Percentiles rank a stretch among this genome's conserved stretches.
Evolutionary conservation across 2,329 filamentous ascomycete genomes (phyloP).

Genomic region (Arthrobotrys sphaeroides): DNA sequence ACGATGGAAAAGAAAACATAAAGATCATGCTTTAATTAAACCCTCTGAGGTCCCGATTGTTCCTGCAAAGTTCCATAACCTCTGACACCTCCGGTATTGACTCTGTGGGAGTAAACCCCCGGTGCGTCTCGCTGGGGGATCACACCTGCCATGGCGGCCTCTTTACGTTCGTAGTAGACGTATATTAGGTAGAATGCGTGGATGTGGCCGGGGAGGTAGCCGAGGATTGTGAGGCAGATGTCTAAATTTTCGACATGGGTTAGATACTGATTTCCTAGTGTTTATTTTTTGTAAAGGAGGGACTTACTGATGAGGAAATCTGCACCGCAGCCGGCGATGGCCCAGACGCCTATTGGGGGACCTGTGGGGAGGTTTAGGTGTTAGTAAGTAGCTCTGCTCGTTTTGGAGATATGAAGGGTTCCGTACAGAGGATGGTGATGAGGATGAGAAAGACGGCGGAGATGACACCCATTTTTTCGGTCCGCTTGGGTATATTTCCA

Average conservation of each 20-base stretch:
- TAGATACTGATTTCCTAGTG: too few relatives aligned
- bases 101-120: constrained; percentile 36
- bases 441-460: constrained; percentile 63
- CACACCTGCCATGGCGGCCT: constrained; percentile 32
- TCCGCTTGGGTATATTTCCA: too few relatives aligned
- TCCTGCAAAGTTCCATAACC: constrained; percentile 41
- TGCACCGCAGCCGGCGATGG: constrained; percentile 72
- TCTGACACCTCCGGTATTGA: constrained; percentile 41
- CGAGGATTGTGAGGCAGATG: constrained; percentile 72
- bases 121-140: constrained; percentile 28
- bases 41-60: constrained; percentile 3
- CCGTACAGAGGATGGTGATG: constrained; percentile 64
- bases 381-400: not conserved
- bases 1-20: not conserved
- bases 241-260: constrained; percentile 63
- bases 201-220: constrained; percentile 79
- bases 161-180: constrained; percentile 76
- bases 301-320: constrained; percentile 60
- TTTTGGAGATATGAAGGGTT: not conserved
- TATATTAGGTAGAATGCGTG: constrained; percentile 85
- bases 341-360: constrained; percentile 72
- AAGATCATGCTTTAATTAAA: not conserved
- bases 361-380: constrained; percentile 63
- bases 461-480: constrained; percentile 59
- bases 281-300: too few relatives aligned